These are phyloP conservation scores for Trichoderma endophyticum DNA, from an alignment of 2,329 filamentous ascomycete genomes.

Conservation along the genomic window DNA sequence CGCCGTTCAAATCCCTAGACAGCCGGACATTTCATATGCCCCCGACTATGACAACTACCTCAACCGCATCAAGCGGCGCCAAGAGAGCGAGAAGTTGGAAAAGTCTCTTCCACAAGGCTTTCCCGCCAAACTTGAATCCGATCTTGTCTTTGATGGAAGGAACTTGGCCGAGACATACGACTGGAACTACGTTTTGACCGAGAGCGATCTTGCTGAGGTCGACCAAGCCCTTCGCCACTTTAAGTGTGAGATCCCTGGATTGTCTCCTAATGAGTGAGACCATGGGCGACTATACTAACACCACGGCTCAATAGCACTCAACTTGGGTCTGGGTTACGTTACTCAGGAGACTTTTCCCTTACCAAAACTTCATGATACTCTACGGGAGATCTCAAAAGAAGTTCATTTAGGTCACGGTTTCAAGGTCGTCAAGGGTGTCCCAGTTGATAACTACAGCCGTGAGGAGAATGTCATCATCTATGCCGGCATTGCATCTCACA, in stretches of 20 bases:
- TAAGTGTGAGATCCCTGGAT: constrained; percentile 32
- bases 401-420: constrained; percentile 59
- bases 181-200: constrained; percentile 51
- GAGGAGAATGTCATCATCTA: constrained; percentile 60
- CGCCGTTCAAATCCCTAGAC: constrained; percentile 40
- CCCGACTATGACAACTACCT: constrained; percentile 54
- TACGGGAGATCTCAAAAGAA: constrained; percentile 52
- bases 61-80: constrained; percentile 45
- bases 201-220: constrained; percentile 49
- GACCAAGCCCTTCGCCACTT: constrained; percentile 41
- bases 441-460: constrained; percentile 48
- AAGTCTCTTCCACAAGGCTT: constrained; percentile 48
- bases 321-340: constrained; percentile 37
- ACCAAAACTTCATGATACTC: constrained; percentile 45
- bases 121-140: constrained; percentile 44
- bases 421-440: constrained; percentile 57
- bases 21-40: constrained; percentile 58
- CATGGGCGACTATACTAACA: not conserved
- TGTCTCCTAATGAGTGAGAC: not conserved
- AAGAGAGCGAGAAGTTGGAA: constrained; percentile 39
- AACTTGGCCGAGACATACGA: constrained; percentile 46
- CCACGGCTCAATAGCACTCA: constrained; percentile 30
- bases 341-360: constrained; percentile 53
- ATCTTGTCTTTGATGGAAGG: constrained; percentile 57
- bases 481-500: constrained; percentile 56